A percentile compares a stretch with the other conserved stretches of the same genome.
Evolutionary conservation across 331 rosid genomes (phyloP).

Genomic region (Pyracantha coccinea): DNA sequence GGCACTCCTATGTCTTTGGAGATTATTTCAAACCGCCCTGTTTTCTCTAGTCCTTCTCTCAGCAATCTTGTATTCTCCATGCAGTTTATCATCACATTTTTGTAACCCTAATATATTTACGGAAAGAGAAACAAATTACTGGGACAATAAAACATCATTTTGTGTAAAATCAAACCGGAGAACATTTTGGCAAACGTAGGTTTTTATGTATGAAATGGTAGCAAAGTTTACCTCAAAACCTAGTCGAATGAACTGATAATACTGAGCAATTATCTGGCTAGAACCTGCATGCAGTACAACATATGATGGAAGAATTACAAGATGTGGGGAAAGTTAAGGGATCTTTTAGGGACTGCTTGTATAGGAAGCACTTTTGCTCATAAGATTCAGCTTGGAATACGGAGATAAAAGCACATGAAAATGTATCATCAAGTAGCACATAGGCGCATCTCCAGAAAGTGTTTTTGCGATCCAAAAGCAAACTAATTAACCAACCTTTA

Average conservation of each 20-base stretch:
- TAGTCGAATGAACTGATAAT: slow-evolving; percentile 75
- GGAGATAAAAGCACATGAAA: no score
- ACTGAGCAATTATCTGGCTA: slow-evolving; percentile 88
- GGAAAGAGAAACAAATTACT: neutral
- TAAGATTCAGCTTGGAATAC: no score
- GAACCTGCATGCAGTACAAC: slow-evolving; percentile 41
- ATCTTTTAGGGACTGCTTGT: no score
- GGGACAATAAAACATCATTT: neutral
- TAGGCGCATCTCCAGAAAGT: no score
- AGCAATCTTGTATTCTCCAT: slow-evolving; percentile 41
- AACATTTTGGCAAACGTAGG: neutral
- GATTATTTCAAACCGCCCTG: slow-evolving; percentile 51
- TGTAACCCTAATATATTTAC: slow-evolving; percentile 47
- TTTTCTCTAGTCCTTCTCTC: slow-evolving; percentile 52
- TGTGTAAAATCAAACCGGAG: neutral
- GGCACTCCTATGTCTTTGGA: slow-evolving; percentile 86
- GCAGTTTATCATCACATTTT: slow-evolving; percentile 70
- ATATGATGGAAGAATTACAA: neutral
- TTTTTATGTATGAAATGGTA: neutral
- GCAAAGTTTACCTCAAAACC: slow-evolving; percentile 65
- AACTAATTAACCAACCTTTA: neutral
- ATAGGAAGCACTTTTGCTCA: no score
- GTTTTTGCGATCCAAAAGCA: no score
- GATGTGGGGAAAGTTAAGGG: neutral
- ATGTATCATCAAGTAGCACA: no score